These are phyloP conservation scores for Irpex sp. DNA, from an alignment of 1,284 basidiomycete genomes.

Conservation along the genomic window DNA sequence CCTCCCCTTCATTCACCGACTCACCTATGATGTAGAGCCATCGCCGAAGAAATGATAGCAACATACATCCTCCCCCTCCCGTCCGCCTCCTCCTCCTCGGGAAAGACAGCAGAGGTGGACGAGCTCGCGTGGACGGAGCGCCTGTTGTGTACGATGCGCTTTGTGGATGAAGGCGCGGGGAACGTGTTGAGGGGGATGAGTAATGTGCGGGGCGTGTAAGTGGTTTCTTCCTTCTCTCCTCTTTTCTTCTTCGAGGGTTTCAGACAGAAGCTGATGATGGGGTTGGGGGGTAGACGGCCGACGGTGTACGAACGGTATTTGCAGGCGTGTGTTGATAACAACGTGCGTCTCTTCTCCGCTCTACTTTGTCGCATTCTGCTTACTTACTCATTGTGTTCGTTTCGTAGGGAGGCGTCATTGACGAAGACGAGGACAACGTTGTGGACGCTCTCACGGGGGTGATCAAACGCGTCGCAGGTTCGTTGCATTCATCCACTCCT, in stretches of 20 bases:
- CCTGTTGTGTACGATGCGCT: conserved; percentile 71
- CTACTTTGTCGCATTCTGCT: conserved; percentile 9
- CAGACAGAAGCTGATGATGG: background rate
- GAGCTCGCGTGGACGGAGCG: conserved; percentile 86
- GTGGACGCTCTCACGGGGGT: conserved; percentile 51
- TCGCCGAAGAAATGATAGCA: conserved; percentile 64
- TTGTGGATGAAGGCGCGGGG: conserved; percentile 60
- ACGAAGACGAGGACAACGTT: conserved; percentile 67
- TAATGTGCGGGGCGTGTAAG: conserved; percentile 57
- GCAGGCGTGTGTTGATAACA: conserved; percentile 71
- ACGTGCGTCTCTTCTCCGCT: conserved; percentile 46
- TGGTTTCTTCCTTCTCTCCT: conserved; percentile 15
- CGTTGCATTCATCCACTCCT: conserved; percentile 15
- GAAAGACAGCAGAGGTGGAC: conserved; percentile 60
- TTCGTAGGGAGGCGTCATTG: conserved; percentile 79
- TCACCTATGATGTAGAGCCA: conserved; percentile 34
- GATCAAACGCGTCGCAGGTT: conserved; percentile 62
- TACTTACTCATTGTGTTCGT: conserved; percentile 1
- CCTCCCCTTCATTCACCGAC: background rate
- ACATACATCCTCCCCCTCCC: conserved; percentile 84
- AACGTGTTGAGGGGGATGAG: conserved; percentile 60
- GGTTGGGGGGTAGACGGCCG: conserved; percentile 46
- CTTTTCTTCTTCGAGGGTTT: background rate
- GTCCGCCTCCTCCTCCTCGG: conserved; percentile 36
- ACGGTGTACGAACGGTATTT: conserved; percentile 64